Conservation (phyloP, 2,329 filamentous ascomycete species). For the Apiospora sp. region DNA sequence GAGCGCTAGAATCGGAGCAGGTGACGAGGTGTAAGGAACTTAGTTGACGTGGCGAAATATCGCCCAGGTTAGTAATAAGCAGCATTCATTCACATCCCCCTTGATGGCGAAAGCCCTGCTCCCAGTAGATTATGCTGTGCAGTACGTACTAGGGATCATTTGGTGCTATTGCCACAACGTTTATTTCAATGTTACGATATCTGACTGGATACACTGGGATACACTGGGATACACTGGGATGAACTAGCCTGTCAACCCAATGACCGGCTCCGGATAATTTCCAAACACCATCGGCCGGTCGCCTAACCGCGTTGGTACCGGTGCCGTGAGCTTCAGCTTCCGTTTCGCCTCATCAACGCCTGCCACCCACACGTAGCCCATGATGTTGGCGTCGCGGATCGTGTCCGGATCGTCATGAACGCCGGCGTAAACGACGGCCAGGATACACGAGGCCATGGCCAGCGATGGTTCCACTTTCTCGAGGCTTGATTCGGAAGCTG, state of each 20-base stretch:
- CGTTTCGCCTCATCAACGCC: slow-evolving; percentile 88
- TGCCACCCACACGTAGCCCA: slow-evolving; percentile 92
- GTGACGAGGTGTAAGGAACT: no score
- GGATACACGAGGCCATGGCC: slow-evolving; percentile 79
- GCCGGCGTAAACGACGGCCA: slow-evolving; percentile 84
- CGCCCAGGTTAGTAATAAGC: no score
- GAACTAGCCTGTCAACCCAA: slow-evolving; percentile 70
- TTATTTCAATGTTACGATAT: no score
- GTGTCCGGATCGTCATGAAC: slow-evolving; percentile 73
- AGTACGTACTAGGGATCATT: no score
- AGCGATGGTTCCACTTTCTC: slow-evolving; percentile 71
- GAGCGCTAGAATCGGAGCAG: no score
- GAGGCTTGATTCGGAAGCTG: slow-evolving; percentile 47
- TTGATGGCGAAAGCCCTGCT: no score
- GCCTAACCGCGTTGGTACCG: slow-evolving; percentile 82
- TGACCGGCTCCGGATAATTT: slow-evolving; percentile 84
- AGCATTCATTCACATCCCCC: no score
- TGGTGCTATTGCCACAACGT: no score
- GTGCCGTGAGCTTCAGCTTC: slow-evolving; percentile 82
- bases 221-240: no score
- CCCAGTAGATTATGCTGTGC: no score
- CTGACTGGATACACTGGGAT: no score
- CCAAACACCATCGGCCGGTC: slow-evolving; percentile 84
- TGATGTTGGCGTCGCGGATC: slow-evolving; percentile 81
- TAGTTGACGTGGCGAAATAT: no score